A percentile compares a stretch with the other conserved stretches of the same genome.
Conservation (phyloP, 441 rosid genomes). For the Codiaeum variegatum region DNA sequence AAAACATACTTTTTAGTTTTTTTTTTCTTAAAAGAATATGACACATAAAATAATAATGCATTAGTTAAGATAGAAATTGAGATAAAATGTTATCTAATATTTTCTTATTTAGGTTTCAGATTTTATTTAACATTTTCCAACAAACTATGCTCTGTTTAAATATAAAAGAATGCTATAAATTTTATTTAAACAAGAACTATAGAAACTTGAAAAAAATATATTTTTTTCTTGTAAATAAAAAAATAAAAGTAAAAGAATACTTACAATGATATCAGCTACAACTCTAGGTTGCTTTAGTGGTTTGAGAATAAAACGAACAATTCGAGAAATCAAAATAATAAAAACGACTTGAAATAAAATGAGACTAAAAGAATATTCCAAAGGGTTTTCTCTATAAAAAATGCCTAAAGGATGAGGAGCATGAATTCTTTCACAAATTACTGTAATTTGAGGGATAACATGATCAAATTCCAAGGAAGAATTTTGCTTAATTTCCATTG, state of each 20-base stretch:
- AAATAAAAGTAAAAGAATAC: conserved; percentile 12
- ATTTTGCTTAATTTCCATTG: background rate
- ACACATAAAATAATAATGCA: too few relatives aligned
- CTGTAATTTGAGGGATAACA: conserved; percentile 14
- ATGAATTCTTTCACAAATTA: conserved; percentile 31
- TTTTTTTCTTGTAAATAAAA: too few relatives aligned
- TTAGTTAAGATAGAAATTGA: too few relatives aligned
- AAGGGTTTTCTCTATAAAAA: conserved; percentile 50
- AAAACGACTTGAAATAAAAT: conserved; percentile 35
- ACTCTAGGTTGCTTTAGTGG: conserved; percentile 68
- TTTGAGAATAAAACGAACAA: conserved; percentile 47
- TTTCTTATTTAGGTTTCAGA: too few relatives aligned
- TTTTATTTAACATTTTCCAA: too few relatives aligned
- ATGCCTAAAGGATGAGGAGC: conserved; percentile 30
- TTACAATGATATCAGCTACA: conserved; percentile 65
- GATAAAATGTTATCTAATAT: too few relatives aligned
- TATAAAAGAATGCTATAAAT: too few relatives aligned
- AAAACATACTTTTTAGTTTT: too few relatives aligned
- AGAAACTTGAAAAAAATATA: background rate
- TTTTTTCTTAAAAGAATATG: too few relatives aligned
- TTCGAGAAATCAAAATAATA: conserved; percentile 31
- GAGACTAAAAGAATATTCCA: conserved; percentile 36
- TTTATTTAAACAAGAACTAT: too few relatives aligned
- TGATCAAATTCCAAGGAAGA: background rate
- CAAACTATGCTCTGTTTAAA: too few relatives aligned